Percentiles rank a stretch among this genome's conserved stretches.
phyloP scores from a whole-genome alignment of 176 grass and related monocot genomes.

The Oryza nivara region DNA sequence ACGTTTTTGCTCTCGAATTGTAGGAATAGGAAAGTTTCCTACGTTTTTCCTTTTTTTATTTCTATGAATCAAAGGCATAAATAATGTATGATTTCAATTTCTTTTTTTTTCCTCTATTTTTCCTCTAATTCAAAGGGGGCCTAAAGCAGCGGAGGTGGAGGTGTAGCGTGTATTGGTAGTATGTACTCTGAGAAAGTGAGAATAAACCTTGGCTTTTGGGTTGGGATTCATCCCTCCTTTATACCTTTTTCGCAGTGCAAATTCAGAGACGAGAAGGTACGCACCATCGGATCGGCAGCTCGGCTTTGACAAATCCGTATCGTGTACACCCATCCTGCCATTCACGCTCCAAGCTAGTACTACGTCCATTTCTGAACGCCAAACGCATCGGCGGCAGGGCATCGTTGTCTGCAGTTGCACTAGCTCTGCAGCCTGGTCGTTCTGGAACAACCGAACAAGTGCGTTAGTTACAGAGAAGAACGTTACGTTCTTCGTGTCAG shows the following conservation, averaged over 20 bases:
- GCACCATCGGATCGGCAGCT: neutral
- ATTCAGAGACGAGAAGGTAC: neutral
- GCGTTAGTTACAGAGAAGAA: neutral
- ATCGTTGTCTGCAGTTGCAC: neutral
- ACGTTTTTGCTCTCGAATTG: no score
- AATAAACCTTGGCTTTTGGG: conserved; percentile 8
- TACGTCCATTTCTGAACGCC: neutral
- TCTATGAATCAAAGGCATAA: no score
- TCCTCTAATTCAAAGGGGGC: no score
- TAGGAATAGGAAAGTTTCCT: no score
- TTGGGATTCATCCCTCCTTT: conserved; percentile 27
- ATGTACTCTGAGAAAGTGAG: neutral
- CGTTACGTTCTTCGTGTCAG: neutral
- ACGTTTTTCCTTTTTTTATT: no score
- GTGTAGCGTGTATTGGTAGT: neutral
- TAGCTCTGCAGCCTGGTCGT: neutral
- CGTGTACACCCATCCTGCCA: neutral
- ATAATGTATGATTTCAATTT: no score
- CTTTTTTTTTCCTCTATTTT: no score
- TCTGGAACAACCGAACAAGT: neutral
- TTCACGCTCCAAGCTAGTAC: neutral
- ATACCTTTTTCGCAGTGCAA: neutral
- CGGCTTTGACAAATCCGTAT: neutral
- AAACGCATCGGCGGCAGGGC: neutral
- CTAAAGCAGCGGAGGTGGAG: neutral